Evolutionary conservation across 2,329 filamentous ascomycete genomes (phyloP).

Genomic region (Ascochyta fabae): DNA sequence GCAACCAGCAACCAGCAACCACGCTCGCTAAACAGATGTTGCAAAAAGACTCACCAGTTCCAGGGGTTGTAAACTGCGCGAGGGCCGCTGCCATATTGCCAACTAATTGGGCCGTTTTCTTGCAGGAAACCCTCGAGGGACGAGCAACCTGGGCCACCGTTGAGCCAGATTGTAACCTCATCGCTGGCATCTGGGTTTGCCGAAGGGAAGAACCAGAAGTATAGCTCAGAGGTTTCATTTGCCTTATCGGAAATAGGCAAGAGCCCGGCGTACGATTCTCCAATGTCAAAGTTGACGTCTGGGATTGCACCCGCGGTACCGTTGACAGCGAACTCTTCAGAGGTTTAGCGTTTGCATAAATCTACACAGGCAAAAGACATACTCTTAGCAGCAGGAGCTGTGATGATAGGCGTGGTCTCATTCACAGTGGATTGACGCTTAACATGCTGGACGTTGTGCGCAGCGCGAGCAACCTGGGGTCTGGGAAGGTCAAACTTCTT

Average conservation of each 20-base stretch:
- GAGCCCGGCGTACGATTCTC: slow-evolving; percentile 54
- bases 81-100: slow-evolving; percentile 52
- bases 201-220: slow-evolving; percentile 64
- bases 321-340: slow-evolving; percentile 46
- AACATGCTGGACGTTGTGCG: slow-evolving; percentile 23
- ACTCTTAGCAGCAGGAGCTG: slow-evolving; percentile 23
- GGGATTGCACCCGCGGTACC: slow-evolving; percentile 54
- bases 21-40: too few relatives aligned
- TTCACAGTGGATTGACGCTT: slow-evolving; percentile 37
- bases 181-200: slow-evolving; percentile 55
- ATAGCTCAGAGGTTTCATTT: slow-evolving; percentile 56
- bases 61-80: slow-evolving; percentile 53
- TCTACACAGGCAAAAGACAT: background rate
- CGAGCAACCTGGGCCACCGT: slow-evolving; percentile 54
- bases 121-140: slow-evolving; percentile 58
- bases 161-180: slow-evolving; percentile 60
- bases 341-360: slow-evolving; percentile 5
- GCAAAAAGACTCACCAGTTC: slow-evolving; percentile 46
- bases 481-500: slow-evolving; percentile 38
- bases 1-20: too few relatives aligned
- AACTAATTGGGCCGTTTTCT: slow-evolving; percentile 56
- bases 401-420: slow-evolving; percentile 37
- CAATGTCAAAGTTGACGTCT: slow-evolving; percentile 54
- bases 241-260: slow-evolving; percentile 60
- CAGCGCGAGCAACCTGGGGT: slow-evolving; percentile 33